A percentile compares a stretch with the other conserved stretches of the same genome.
Evolutionary conservation across 139 green algal genomes (phyloP).

Genomic region (Medakamo hakoo): DNA sequence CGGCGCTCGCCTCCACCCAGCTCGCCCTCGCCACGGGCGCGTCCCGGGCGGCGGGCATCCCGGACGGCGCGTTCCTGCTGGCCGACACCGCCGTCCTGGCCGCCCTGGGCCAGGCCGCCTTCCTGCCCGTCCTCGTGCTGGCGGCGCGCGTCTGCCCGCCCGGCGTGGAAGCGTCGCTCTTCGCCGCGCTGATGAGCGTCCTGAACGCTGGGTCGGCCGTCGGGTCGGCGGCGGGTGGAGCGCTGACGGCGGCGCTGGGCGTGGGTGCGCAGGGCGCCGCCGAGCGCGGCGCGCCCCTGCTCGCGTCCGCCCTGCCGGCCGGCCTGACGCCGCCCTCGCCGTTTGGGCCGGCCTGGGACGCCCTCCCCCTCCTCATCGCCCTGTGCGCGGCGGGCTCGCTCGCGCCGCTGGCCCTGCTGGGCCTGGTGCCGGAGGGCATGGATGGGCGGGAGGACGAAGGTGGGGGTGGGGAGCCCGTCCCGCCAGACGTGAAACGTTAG

Average conservation of each 20-base stretch:
- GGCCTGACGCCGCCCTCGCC: constrained; percentile 36
- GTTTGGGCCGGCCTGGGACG: constrained; percentile 50
- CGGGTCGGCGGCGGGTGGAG: constrained; percentile 39
- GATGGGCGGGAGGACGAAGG: neutral
- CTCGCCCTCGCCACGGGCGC: constrained; percentile 51
- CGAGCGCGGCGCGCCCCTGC: constrained; percentile 32
- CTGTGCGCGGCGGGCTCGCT: constrained; percentile 40
- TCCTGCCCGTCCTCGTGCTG: constrained; percentile 95
- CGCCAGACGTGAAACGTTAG: neutral
- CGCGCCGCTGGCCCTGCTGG: constrained; percentile 37
- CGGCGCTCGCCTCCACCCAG: constrained; percentile 60
- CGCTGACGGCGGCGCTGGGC: constrained; percentile 47
- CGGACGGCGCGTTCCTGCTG: constrained; percentile 80
- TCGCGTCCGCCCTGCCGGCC: constrained; percentile 36
- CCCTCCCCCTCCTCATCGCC: constrained; percentile 34
- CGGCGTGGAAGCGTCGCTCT: constrained; percentile 93
- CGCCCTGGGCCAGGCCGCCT: constrained; percentile 78
- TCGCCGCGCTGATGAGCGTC: constrained; percentile 89
- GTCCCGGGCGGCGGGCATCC: constrained; percentile 32
- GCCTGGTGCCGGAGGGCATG: constrained; percentile 23
- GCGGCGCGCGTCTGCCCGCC: constrained; percentile 50
- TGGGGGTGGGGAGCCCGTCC: too few relatives aligned
- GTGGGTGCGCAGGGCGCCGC: constrained; percentile 58
- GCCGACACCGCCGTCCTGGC: constrained; percentile 81
- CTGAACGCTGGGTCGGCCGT: constrained; percentile 63